These are phyloP conservation scores for Thermothielavioides terrestris DNA, from an alignment of 495 filamentous ascomycete genomes.

Conservation along the genomic window DNA sequence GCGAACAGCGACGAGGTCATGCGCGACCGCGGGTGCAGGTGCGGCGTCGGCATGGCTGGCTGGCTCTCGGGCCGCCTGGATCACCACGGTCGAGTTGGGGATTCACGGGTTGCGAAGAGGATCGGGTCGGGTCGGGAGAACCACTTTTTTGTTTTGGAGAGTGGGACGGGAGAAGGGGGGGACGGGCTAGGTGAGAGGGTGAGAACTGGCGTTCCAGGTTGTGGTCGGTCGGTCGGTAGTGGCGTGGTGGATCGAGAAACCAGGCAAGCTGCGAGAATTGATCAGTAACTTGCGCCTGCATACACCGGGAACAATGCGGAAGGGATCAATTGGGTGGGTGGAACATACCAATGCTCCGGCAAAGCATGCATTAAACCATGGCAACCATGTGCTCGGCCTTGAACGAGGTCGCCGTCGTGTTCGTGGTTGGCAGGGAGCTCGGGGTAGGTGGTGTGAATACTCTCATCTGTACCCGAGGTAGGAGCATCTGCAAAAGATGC, in stretches of 20 bases:
- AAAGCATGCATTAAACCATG: not conserved
- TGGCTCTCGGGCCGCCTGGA: too few relatives aligned
- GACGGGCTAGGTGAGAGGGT: not conserved
- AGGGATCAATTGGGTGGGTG: not conserved
- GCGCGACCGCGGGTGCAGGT: slow-evolving; percentile 86
- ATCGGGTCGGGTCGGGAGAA: not conserved
- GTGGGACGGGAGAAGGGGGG: not conserved
- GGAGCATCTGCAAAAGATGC: too few relatives aligned
- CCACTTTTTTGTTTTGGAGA: not conserved
- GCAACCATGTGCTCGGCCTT: not conserved
- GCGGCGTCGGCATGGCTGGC: slow-evolving; percentile 66
- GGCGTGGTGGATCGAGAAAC: not conserved
- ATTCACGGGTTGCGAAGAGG: not conserved
- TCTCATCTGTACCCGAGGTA: too few relatives aligned
- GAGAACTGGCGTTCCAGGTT: not conserved
- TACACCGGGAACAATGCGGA: not conserved
- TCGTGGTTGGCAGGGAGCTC: not conserved
- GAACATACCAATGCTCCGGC: not conserved
- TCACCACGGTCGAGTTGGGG: too few relatives aligned
- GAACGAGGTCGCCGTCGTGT: not conserved
- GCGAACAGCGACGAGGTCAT: slow-evolving; percentile 89
- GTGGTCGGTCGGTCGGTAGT: not conserved
- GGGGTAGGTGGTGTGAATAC: not conserved
- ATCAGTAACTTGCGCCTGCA: not conserved
- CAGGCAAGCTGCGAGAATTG: not conserved